phyloP scores from a whole-genome alignment of 2,329 filamentous ascomycete species.

The Penicillium capsulatum region DNA sequence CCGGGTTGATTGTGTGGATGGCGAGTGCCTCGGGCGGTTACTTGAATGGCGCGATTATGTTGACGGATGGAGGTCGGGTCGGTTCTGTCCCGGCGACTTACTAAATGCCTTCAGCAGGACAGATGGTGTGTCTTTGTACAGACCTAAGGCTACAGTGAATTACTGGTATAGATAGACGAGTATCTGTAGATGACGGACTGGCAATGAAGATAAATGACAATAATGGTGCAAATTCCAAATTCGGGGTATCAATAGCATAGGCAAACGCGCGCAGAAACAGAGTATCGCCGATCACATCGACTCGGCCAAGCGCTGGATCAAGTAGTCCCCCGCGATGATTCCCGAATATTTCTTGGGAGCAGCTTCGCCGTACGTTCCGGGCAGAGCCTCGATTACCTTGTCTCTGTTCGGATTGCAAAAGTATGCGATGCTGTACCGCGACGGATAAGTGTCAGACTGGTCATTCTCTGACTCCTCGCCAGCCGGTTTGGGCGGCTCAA shows the following conservation, averaged over 20 bases:
- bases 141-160: no score
- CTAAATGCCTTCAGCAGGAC: constrained; percentile 31
- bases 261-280: neutral
- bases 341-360: constrained; percentile 71
- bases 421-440: constrained; percentile 84
- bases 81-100: constrained; percentile 54
- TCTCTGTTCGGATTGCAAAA: constrained; percentile 86
- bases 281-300: constrained; percentile 51
- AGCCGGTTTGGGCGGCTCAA: constrained; percentile 67
- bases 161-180: neutral
- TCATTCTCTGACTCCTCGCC: constrained; percentile 35
- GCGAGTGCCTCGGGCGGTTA: constrained; percentile 62
- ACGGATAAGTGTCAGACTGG: constrained; percentile 54
- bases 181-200: no score
- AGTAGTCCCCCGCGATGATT: constrained; percentile 75
- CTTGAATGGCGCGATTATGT: constrained; percentile 59
- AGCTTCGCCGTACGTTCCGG: constrained; percentile 63
- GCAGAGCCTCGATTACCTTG: constrained; percentile 71
- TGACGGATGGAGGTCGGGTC: constrained; percentile 62
- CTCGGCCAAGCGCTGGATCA: constrained; percentile 70
- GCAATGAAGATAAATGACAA: no score
- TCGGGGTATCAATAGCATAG: no score
- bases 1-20: constrained; percentile 62
- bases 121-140: neutral
- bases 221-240: no score